Evolutionary conservation across 83 land plant species (phyloP).

Genomic region (Larix sibirica): DNA sequence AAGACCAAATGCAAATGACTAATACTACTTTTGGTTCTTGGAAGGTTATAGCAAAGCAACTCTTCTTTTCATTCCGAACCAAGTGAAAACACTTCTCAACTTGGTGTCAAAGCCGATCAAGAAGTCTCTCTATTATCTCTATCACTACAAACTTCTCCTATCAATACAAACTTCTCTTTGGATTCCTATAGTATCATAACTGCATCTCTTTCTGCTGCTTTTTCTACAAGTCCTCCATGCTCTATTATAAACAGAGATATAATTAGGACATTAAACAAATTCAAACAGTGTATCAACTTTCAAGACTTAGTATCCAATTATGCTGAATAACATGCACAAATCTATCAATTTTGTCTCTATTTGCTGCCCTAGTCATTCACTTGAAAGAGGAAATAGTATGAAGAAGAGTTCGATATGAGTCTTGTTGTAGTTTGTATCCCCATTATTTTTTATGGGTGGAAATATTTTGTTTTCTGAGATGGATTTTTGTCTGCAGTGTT

Average conservation of each 20-base stretch:
- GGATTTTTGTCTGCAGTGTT: conserved; percentile 59
- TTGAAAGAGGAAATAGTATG: conserved; percentile 3
- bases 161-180: no score
- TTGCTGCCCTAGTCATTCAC: background rate
- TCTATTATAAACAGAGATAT: no score
- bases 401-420: background rate
- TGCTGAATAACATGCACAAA: background rate
- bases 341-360: background rate
- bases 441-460: background rate
- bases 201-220: no score
- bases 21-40: background rate
- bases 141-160: no score
- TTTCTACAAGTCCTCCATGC: no score
- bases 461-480: conserved; percentile 7
- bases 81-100: no score
- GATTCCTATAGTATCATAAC: no score
- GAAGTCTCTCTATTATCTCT: no score
- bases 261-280: background rate
- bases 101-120: no score
- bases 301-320: background rate
- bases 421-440: background rate
- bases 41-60: background rate
- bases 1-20: background rate
- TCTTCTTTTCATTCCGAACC: background rate
- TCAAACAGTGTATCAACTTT: background rate